Base-by-base conservation (phyloP, 2,329 filamentous ascomycete genomes). In the Claviceps maximensis region DNA sequence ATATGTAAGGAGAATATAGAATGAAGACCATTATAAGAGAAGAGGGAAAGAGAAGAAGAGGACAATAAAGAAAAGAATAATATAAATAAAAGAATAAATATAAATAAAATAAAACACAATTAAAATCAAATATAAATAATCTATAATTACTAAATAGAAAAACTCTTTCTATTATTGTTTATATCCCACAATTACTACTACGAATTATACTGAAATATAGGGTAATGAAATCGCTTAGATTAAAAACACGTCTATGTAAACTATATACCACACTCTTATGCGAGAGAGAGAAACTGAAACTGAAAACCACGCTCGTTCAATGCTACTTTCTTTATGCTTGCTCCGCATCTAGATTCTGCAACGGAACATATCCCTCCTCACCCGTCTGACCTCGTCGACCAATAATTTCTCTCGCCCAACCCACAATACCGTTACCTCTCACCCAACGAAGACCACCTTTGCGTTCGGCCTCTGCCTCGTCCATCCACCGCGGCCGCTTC, bases 401-500 rank as follows among this genome's bases (percentile, higher is more conserved):
- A 1, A 71, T 59, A 45, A 71, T 58, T 57, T 77, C 74, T 44
- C 69, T 63, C 10, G 69, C 63, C 58, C 73, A 71, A 4, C 68
- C 69, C 17, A 73, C 62, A 15, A 76, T 49, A 6, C 73, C 67
- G 47, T 69, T 69, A 25, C 74, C 73, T 47, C 67, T 67, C 58
- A 66, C 71, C 62, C 69, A 70, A 58, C 63, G 69, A 61, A 68
- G 63, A 4, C 70, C 71, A 33, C 75, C 73, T 53, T 78, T 78
- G 58, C 77, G 76, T 59, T 85, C 81, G 33, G 85, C 71, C 15
- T 75, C 73, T 7, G 79, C 78, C 58, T 86, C 80, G 47, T 87
- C 80, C 87, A 97, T 91, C 89, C 89, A 97, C 31, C 71, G 70
- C 0, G 93, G 93, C 17, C 90, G 75, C 57, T 74, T 80, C 90